These are phyloP conservation scores for Zygoascus ofunaensis DNA, from an alignment of 805 yeast genomes.

Conservation along the genomic window DNA sequence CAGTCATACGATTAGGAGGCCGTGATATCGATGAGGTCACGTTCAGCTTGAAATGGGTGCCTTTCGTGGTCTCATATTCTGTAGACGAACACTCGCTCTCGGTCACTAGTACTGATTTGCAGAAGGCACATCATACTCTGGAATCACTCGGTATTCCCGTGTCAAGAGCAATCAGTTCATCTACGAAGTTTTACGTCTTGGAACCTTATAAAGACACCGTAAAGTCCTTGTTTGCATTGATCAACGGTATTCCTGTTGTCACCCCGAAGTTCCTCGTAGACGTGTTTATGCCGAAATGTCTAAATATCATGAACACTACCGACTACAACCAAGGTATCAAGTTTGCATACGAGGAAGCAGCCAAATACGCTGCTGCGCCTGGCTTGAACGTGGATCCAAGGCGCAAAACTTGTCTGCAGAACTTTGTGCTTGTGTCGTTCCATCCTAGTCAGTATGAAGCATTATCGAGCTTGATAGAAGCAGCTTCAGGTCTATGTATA, in stretches of 20 bases:
- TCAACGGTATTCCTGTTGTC: conserved; percentile 26
- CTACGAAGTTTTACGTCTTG: background rate
- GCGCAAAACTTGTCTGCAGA: conserved; percentile 22
- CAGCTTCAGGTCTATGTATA: background rate
- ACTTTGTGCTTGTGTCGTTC: conserved; percentile 18
- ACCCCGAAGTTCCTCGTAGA: conserved; percentile 15
- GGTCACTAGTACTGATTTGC: background rate
- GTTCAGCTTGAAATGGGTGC: conserved; percentile 20
- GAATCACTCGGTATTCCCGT: background rate
- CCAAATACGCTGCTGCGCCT: conserved; percentile 19
- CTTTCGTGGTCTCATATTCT: conserved; percentile 19
- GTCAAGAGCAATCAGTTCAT: background rate
- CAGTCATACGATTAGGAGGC: conserved; percentile 17
- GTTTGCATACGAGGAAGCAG: conserved; percentile 21
- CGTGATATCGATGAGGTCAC: conserved; percentile 11
- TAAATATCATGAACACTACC: background rate
- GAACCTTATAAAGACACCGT: conserved; percentile 16
- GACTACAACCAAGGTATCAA: conserved; percentile 17
- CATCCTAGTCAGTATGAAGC: background rate
- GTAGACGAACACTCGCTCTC: background rate
- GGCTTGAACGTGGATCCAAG: conserved; percentile 18
- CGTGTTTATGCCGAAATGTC: background rate
- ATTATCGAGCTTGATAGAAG: background rate
- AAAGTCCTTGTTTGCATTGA: conserved; percentile 28
- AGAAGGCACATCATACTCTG: background rate